Conservation (phyloP, 169 alveolate species). For the Eimeria sp. region DNA sequence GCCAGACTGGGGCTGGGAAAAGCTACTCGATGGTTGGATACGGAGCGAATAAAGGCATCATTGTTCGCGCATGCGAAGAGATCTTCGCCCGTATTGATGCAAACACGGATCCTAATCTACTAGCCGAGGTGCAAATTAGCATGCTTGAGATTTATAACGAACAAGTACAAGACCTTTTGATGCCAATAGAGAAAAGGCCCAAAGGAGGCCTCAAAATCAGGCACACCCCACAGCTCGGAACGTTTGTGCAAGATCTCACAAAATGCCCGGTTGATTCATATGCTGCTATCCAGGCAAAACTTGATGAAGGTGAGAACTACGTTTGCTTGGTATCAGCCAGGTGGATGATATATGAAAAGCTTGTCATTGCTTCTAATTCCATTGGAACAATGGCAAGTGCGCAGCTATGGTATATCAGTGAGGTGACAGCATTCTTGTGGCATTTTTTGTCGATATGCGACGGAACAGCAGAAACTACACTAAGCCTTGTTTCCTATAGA, state of each 20-base stretch:
- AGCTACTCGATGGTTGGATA: conserved; percentile 97
- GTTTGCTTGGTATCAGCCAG: neutral
- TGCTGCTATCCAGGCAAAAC: conserved; percentile 89
- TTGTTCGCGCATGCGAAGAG: conserved; percentile 95
- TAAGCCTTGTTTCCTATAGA: neutral
- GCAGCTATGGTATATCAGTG: neutral
- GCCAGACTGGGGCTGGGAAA: conserved; percentile 94
- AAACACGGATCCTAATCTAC: conserved; percentile 30
- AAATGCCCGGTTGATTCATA: conserved; percentile 91
- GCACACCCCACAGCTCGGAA: conserved; percentile 89
- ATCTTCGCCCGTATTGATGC: conserved; percentile 90
- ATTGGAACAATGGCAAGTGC: conserved; percentile 48
- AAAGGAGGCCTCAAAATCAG: conserved; percentile 92
- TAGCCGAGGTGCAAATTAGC: conserved; percentile 84
- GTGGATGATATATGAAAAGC: neutral
- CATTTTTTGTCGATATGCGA: neutral
- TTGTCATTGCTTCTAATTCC: neutral
- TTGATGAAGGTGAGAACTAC: conserved; percentile 90
- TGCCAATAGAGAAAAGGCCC: conserved; percentile 90
- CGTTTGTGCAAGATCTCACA: conserved; percentile 82
- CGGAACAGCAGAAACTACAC: neutral
- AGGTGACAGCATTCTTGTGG: neutral
- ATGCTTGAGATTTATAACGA: conserved; percentile 97
- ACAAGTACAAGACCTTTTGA: conserved; percentile 94
- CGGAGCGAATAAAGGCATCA: conserved; percentile 97